A percentile compares a stretch with the other conserved stretches of the same genome.
These are phyloP conservation scores for Sporothrix protearum DNA, from an alignment of 2,329 filamentous ascomycete species.

Conservation along the genomic window DNA sequence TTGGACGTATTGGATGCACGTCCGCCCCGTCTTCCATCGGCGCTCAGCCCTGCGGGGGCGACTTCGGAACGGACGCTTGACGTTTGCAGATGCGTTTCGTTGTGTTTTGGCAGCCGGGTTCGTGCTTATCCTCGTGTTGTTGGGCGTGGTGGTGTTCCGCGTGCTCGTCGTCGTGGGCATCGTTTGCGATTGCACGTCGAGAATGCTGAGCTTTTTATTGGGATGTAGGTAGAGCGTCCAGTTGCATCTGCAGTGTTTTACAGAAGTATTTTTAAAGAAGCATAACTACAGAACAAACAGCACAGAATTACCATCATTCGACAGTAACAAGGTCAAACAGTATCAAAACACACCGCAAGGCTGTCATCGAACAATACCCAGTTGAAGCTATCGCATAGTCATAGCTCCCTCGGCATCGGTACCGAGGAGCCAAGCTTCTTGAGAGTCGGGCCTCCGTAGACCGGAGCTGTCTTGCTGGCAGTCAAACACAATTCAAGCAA, in stretches of 20 bases:
- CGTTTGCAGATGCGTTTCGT: slow-evolving; percentile 31
- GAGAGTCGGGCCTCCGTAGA: background rate
- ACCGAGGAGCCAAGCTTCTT: background rate
- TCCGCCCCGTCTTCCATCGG: slow-evolving; percentile 41
- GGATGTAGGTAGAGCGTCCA: background rate
- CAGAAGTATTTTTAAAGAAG: background rate
- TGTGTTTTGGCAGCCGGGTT: slow-evolving; percentile 34
- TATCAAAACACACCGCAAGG: background rate
- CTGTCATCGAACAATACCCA: background rate
- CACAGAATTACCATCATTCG: background rate
- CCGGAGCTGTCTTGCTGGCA: background rate
- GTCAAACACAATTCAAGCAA: background rate
- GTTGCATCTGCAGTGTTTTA: background rate
- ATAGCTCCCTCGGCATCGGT: background rate
- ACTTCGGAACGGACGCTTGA: slow-evolving; percentile 30
- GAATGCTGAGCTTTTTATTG: background rate
- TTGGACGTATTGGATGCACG: slow-evolving; percentile 37
- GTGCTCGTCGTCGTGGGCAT: slow-evolving; percentile 18
- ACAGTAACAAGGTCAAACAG: background rate
- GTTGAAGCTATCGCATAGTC: background rate
- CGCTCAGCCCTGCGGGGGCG: slow-evolving; percentile 37
- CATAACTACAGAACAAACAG: background rate
- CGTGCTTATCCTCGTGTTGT: slow-evolving; percentile 28
- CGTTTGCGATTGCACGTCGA: background rate
- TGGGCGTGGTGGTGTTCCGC: slow-evolving; percentile 31